Base-by-base conservation (phyloP, 257 asterid genomes). In the Cynanchum wilfordii region DNA sequence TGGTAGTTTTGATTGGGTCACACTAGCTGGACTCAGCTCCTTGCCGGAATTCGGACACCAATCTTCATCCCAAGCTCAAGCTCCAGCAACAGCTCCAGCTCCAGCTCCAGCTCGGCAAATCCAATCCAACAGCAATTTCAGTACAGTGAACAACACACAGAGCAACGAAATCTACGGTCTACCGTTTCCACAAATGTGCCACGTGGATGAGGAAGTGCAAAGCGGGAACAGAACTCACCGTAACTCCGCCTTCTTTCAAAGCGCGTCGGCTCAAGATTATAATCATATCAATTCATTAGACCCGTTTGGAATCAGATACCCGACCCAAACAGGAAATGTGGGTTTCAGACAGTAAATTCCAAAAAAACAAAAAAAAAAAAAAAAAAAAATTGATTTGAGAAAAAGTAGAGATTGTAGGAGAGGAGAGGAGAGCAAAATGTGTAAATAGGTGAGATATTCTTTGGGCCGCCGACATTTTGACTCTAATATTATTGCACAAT, bases 1-100 rank as follows among this genome's bases (percentile, higher is more conserved):
- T 0, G 91, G 86, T 24, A 81, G 82, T 54, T 89, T 89, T 1
- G 93, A 91, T 68, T 91, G 97, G 97, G 93, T 95, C n/a, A 81
- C 88, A 16, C 49, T 87, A 2, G 93, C 90, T 64, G 89, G 91
- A 66, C 75, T 85, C 5, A 76, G 20, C 30, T 72, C 84, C 20
- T 16, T 79, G 45, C 84, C 89, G 33, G 91, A 85, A 63, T 73
- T 59, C 58, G 36, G 62, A 33, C 38, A 33, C 38, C 38, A 30
- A 30, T 30, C 33, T 30, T 30, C 33, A 1, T 1, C 33, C 33
- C 33, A 33, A 33, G 38, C 38, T 33, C 38, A 19, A 6, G 50
- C 69, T 29, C 42, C n/a, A n/a, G n/a, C n/a, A n/a, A n/a, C n/a
- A n/a, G n/a, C n/a, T n/a, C n/a, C n/a, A n/a, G n/a, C n/a, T n/a